Conservation (phyloP, 2,329 filamentous ascomycete species). For the Pseudopyricularia javanii region DNA sequence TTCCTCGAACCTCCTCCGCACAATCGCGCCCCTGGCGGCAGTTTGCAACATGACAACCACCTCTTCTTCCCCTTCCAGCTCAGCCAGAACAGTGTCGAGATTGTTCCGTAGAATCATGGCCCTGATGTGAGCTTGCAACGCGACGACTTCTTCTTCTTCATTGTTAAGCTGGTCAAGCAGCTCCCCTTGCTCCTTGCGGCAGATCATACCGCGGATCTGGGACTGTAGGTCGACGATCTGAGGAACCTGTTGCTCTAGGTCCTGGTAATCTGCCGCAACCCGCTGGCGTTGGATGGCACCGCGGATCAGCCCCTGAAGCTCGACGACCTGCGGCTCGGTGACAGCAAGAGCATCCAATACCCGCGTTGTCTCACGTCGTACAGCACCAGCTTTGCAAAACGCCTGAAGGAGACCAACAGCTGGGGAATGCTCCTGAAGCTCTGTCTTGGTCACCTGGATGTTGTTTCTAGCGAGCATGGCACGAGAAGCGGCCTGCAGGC, state of each 20-base stretch:
- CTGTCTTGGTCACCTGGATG: conserved; percentile 29
- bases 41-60: conserved; percentile 64
- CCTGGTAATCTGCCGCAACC: conserved; percentile 33
- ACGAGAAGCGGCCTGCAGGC: conserved; percentile 32
- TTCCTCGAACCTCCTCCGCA: conserved; percentile 66
- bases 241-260: conserved; percentile 44
- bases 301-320: conserved; percentile 46
- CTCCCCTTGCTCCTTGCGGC: conserved; percentile 45
- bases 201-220: conserved; percentile 50
- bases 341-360: conserved; percentile 34
- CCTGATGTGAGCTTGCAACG: conserved; percentile 64
- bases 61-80: conserved; percentile 77
- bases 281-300: conserved; percentile 47
- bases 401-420: conserved; percentile 36
- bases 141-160: conserved; percentile 52
- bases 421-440: conserved; percentile 30
- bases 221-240: conserved; percentile 54
- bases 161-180: conserved; percentile 60
- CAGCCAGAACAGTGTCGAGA: conserved; percentile 60
- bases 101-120: conserved; percentile 68
- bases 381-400: conserved; percentile 39
- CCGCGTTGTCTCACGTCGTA: conserved; percentile 35
- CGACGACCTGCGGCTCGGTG: conserved; percentile 30
- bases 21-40: conserved; percentile 56
- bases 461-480: conserved; percentile 35